phyloP scores from a whole-genome alignment of 805 yeast genomes.

The Suhomyces sp. region DNA sequence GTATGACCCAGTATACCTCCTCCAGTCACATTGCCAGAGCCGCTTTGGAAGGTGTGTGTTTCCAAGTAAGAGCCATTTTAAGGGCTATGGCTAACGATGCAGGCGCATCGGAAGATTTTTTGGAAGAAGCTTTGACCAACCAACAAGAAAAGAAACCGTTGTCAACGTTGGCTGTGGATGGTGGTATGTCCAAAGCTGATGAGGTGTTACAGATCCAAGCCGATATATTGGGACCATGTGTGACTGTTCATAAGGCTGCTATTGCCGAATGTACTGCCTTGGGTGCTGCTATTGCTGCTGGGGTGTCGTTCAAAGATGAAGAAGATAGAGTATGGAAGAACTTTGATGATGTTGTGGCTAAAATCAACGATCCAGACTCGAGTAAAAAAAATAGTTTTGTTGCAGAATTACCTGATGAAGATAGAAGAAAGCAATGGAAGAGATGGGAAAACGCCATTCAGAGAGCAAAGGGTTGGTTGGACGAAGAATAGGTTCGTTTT shows the following conservation, averaged over 20 bases:
- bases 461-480: conserved; percentile 80
- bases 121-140: conserved; percentile 49
- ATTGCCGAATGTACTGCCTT: conserved; percentile 90
- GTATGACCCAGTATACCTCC: conserved; percentile 90
- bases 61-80: conserved; percentile 86
- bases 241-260: conserved; percentile 73
- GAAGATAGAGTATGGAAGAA: conserved; percentile 69
- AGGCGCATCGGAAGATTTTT: conserved; percentile 56
- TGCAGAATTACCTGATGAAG: conserved; percentile 51
- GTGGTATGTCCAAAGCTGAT: conserved; percentile 90
- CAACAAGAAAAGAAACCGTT: conserved; percentile 46
- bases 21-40: conserved; percentile 91
- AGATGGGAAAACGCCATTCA: conserved; percentile 85
- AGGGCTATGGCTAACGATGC: conserved; percentile 88
- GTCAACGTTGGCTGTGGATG: conserved; percentile 74
- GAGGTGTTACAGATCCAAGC: conserved; percentile 94
- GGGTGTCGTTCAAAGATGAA: conserved; percentile 51
- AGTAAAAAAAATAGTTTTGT: conserved; percentile 27
- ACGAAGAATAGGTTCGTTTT: conserved; percentile 19
- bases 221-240: conserved; percentile 85
- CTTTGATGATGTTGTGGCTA: conserved; percentile 60
- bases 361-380: conserved; percentile 31
- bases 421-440: conserved; percentile 61
- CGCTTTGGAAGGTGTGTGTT: conserved; percentile 92
- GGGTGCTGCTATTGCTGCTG: conserved; percentile 97